These are phyloP conservation scores for Malassezia japonica DNA, from an alignment of 1,284 basidiomycete species.

Conservation along the genomic window DNA sequence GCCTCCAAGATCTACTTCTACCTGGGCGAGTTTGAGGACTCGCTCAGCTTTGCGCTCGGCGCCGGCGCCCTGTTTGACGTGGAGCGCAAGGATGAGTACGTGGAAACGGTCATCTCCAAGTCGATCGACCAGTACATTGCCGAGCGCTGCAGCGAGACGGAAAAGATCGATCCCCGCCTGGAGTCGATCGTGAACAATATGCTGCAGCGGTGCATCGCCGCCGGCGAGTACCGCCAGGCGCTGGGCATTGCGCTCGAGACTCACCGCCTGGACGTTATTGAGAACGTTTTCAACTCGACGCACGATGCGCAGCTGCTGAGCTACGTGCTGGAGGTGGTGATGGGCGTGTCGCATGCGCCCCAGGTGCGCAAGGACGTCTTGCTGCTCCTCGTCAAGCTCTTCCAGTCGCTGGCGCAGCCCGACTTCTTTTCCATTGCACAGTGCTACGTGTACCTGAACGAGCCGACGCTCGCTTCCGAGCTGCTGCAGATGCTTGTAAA, in stretches of 20 bases:
- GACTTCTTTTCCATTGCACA: constrained; percentile 47
- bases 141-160: constrained; percentile 15
- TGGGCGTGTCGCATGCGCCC: constrained; percentile 35
- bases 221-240: constrained; percentile 41
- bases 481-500: constrained; percentile 39
- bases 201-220: constrained; percentile 41
- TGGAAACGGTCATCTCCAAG: constrained; percentile 47
- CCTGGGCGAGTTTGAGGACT: constrained; percentile 46
- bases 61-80: constrained; percentile 43
- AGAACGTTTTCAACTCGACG: constrained; percentile 37
- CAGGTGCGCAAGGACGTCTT: constrained; percentile 39
- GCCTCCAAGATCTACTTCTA: constrained; percentile 48
- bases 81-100: constrained; percentile 43
- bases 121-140: constrained; percentile 46
- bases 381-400: constrained; percentile 44
- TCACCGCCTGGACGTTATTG: constrained; percentile 40
- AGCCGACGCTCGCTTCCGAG: constrained; percentile 32
- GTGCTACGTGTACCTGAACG: constrained; percentile 48
- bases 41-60: constrained; percentile 46
- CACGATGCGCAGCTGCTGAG: constrained; percentile 38
- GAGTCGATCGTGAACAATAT: constrained; percentile 44
- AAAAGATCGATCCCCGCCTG: constrained; percentile 28
- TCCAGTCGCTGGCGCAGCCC: constrained; percentile 39
- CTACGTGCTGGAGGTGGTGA: constrained; percentile 44
- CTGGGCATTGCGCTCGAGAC: constrained; percentile 46